Evolutionary conservation across 2,329 filamentous ascomycete species (phyloP).

Genomic region (Tolypocladium ophioglossoides): DNA sequence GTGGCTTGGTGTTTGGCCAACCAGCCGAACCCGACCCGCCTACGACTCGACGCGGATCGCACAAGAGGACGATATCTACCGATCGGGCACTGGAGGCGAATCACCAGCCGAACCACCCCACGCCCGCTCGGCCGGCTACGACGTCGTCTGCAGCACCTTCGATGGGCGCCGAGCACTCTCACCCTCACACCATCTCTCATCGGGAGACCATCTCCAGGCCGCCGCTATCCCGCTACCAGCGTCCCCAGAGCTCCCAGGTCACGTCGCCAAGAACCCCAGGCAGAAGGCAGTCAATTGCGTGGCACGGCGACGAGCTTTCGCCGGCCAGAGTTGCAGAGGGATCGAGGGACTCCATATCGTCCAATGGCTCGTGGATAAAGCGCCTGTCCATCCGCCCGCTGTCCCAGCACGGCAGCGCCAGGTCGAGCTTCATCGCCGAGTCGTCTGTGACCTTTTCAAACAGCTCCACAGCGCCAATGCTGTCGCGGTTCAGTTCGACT

Average conservation of each 20-base stretch:
- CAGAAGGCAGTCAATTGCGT: slow-evolving; percentile 33
- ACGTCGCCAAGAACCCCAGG: slow-evolving; percentile 26
- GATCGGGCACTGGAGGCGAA: slow-evolving; percentile 23
- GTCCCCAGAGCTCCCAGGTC: slow-evolving; percentile 28
- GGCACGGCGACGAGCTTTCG: slow-evolving; percentile 25
- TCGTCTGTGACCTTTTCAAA: slow-evolving; percentile 57
- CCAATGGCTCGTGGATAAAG: slow-evolving; percentile 60
- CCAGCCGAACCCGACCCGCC: slow-evolving; percentile 11
- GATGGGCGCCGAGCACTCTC: slow-evolving; percentile 18
- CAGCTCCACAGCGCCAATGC: slow-evolving; percentile 55
- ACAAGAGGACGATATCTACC: slow-evolving; percentile 19
- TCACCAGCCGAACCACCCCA: slow-evolving; percentile 13
- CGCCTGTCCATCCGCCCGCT: slow-evolving; percentile 56
- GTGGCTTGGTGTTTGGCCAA: slow-evolving; percentile 49
- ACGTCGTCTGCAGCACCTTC: slow-evolving; percentile 27
- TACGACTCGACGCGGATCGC: slow-evolving; percentile 15
- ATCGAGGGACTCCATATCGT: slow-evolving; percentile 47
- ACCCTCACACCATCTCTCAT: slow-evolving; percentile 17
- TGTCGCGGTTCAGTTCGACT: slow-evolving; percentile 27
- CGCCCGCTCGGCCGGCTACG: slow-evolving; percentile 30
- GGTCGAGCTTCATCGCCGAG: slow-evolving; percentile 55
- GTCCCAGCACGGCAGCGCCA: slow-evolving; percentile 52
- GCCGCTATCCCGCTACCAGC: slow-evolving; percentile 26
- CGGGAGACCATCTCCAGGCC: slow-evolving; percentile 22
- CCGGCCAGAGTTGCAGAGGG: slow-evolving; percentile 30